Percentiles rank a stretch among this genome's conserved stretches.
These are phyloP conservation scores for Sphaerulina vaccinii DNA, from an alignment of 2,329 filamentous ascomycete genomes.

Conservation along the genomic window DNA sequence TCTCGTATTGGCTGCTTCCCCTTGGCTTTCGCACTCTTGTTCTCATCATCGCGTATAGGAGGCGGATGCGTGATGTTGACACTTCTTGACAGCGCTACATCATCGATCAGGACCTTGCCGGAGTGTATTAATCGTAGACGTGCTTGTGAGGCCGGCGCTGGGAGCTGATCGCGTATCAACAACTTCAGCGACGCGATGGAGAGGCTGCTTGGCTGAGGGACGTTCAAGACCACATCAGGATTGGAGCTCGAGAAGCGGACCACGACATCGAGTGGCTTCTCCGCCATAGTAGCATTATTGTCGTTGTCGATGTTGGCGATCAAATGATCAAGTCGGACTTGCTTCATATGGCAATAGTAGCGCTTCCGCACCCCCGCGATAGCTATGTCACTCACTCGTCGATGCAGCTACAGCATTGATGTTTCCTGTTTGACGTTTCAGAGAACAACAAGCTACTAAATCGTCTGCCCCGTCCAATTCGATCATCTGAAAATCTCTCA, in stretches of 20 bases:
- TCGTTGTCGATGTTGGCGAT: background rate
- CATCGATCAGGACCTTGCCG: slow-evolving; percentile 80
- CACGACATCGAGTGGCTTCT: slow-evolving; percentile 62
- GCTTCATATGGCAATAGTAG: background rate
- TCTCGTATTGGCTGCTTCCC: slow-evolving; percentile 64
- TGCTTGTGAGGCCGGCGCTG: slow-evolving; percentile 59
- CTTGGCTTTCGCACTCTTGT: slow-evolving; percentile 51
- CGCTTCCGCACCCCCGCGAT: no score
- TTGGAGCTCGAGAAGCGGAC: slow-evolving; percentile 87
- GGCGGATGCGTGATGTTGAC: slow-evolving; percentile 63
- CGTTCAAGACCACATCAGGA: slow-evolving; percentile 77
- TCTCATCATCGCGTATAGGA: slow-evolving; percentile 36
- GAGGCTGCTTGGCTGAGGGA: slow-evolving; percentile 65
- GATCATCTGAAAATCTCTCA: background rate
- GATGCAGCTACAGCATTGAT: no score
- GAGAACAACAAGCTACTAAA: background rate
- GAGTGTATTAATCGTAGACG: slow-evolving; percentile 87
- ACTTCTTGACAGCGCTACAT: slow-evolving; percentile 64
- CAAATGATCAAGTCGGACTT: background rate
- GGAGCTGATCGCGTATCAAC: slow-evolving; percentile 71
- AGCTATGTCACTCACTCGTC: no score
- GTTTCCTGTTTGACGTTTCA: no score
- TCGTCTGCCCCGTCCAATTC: background rate
- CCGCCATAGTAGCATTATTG: background rate
- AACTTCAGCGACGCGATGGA: slow-evolving; percentile 79